A percentile compares a stretch with the other conserved stretches of the same genome.
phyloP scores from a whole-genome alignment of 805 yeast species.

The Saccharomycopsis selenospora region DNA sequence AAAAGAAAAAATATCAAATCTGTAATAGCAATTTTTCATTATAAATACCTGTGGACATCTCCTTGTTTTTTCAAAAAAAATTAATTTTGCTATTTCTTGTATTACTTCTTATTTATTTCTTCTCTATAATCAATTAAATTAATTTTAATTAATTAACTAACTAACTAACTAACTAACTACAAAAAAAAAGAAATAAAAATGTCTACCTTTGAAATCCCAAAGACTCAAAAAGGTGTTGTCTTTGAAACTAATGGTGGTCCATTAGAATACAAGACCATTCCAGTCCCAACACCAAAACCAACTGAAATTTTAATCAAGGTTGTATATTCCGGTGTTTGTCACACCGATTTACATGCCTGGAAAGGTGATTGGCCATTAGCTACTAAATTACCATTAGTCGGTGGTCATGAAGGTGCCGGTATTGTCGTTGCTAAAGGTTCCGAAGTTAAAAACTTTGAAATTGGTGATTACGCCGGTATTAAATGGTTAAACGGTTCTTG shows the following conservation, averaged over 20 bases:
- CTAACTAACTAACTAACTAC: too few relatives aligned
- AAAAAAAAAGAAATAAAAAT: constrained; percentile 16
- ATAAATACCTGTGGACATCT: background rate
- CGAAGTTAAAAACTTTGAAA: constrained; percentile 59
- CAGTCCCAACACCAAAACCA: constrained; percentile 73
- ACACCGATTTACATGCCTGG: constrained; percentile 92
- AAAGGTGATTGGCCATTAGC: constrained; percentile 87
- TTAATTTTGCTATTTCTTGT: background rate
- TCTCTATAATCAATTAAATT: too few relatives aligned
- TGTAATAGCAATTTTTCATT: too few relatives aligned
- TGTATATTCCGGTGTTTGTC: constrained; percentile 88
- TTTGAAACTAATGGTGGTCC: constrained; percentile 62
- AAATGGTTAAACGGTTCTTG: constrained; percentile 82
- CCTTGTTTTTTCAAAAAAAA: background rate
- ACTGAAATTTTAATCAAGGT: constrained; percentile 75
- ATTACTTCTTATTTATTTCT: background rate
- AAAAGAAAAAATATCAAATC: too few relatives aligned
- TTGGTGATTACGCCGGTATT: constrained; percentile 78
- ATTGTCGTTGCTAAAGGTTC: constrained; percentile 71
- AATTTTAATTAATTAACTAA: too few relatives aligned
- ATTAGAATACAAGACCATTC: constrained; percentile 60
- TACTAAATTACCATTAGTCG: constrained; percentile 69
- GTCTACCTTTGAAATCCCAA: constrained; percentile 42
- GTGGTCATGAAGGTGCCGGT: constrained; percentile 91
- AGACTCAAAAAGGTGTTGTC: constrained; percentile 63